Percentiles rank a stretch among this genome's conserved stretches.
Conservation (phyloP, 768 basidiomycete genomes). For the Mrakia gelida region DNA sequence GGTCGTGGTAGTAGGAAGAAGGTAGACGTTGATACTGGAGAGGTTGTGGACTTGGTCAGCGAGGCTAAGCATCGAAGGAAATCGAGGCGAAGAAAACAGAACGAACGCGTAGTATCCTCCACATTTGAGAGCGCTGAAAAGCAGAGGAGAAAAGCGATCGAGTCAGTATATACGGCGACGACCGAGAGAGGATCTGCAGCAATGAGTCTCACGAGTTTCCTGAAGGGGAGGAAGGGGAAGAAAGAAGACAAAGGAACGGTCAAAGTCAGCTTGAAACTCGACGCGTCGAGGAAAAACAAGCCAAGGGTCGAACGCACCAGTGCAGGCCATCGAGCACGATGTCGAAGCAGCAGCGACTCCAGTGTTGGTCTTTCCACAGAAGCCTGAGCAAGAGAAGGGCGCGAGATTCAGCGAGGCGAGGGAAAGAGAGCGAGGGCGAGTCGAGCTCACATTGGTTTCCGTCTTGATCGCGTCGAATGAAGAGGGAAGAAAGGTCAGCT, state of each 20-base stretch:
- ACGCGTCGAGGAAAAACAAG: neutral
- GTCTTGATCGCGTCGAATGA: neutral
- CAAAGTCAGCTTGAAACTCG: neutral
- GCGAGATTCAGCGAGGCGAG: neutral
- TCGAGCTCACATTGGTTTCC: neutral
- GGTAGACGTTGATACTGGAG: neutral
- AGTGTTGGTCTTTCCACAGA: conserved; percentile 28
- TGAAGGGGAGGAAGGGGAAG: neutral
- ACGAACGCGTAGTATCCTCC: neutral
- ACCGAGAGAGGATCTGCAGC: no score
- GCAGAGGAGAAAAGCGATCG: no score
- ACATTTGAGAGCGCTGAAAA: neutral
- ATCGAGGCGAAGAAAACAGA: neutral
- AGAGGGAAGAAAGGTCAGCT: neutral
- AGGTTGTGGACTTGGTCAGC: neutral
- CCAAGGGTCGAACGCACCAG: neutral
- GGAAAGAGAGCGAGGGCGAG: neutral
- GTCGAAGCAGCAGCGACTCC: neutral
- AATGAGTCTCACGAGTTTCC: neutral
- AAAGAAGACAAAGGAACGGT: no score
- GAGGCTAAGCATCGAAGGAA: neutral
- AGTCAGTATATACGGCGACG: no score
- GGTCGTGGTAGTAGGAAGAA: neutral
- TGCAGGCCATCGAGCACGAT: neutral
- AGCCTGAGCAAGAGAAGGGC: neutral